phyloP scores from a whole-genome alignment of 306 rosid species.

The Cucumis sativus region DNA sequence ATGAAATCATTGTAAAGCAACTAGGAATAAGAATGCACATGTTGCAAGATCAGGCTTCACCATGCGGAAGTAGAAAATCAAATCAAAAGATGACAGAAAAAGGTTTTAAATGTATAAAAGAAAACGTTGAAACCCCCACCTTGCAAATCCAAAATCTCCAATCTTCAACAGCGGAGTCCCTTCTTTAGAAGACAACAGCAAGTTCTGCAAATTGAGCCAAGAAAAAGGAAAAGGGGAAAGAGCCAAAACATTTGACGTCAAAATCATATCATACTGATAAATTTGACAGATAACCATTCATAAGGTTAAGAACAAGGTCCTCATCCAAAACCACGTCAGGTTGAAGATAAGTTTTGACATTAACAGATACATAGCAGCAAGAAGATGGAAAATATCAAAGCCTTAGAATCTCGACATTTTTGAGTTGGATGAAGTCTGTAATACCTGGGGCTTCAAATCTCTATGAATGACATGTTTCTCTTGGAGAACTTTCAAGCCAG shows the following conservation, averaged over 20 bases:
- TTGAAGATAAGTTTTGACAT: neutral
- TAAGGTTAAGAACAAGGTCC: neutral
- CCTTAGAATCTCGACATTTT: slow-evolving; percentile 83
- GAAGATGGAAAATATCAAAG: neutral
- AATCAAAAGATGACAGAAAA: neutral
- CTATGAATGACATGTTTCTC: slow-evolving; percentile 87
- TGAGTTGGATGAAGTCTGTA: neutral
- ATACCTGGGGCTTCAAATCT: slow-evolving; percentile 96
- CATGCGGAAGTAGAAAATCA: neutral
- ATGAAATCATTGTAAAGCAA: neutral
- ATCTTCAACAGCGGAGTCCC: slow-evolving; percentile 57
- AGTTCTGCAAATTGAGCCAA: slow-evolving; percentile 54
- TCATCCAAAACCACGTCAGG: neutral
- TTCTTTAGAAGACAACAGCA: slow-evolving; percentile 45
- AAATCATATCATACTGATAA: slow-evolving; percentile 7
- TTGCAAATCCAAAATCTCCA: slow-evolving; percentile 98
- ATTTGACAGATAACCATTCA: neutral
- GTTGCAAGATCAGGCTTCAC: neutral
- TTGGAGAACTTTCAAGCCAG: slow-evolving; percentile 81
- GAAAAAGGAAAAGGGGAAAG: neutral
- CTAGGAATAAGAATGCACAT: neutral
- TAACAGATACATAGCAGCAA: neutral
- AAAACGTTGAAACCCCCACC: slow-evolving; percentile 27
- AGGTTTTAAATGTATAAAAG: neutral
- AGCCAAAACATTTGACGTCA: neutral